Conservation (phyloP, 352 stramenopile genomes). For the Thraustochytrium sp. region DNA sequence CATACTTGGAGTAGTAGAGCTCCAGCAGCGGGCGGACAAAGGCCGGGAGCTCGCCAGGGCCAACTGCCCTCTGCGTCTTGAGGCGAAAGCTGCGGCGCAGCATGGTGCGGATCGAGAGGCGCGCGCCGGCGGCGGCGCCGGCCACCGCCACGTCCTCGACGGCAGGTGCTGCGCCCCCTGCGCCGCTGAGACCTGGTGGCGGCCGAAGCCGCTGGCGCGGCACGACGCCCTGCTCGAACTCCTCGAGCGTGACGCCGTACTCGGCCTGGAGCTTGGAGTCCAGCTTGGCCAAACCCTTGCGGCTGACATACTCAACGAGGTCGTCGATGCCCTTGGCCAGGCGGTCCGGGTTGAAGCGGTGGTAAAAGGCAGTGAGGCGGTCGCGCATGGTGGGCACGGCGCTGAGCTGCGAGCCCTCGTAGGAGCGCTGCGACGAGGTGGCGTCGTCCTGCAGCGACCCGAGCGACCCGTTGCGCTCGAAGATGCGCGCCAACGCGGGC, state of each 20-base stretch:
- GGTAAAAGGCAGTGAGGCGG: slow-evolving; percentile 22
- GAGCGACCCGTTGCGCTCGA: no score
- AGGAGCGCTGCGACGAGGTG: not conserved
- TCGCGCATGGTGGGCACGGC: not conserved
- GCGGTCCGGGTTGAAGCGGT: slow-evolving; percentile 14
- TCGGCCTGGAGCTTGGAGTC: slow-evolving; percentile 31
- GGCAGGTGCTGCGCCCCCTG: not conserved
- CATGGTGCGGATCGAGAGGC: slow-evolving; percentile 10
- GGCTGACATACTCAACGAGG: slow-evolving; percentile 24
- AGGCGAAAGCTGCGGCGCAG: slow-evolving; percentile 14
- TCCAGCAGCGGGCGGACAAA: slow-evolving; percentile 20
- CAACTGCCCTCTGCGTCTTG: not conserved
- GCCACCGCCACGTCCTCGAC: not conserved
- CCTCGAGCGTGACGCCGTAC: slow-evolving; percentile 37
- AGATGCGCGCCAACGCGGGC: not conserved
- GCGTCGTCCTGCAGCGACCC: not conserved
- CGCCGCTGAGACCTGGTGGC: not conserved
- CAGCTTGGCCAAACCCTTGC: not conserved
- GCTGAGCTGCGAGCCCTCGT: not conserved
- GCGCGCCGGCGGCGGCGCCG: not conserved
- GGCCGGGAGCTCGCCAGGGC: not conserved
- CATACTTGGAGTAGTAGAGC: slow-evolving; percentile 42
- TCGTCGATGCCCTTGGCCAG: slow-evolving; percentile 34
- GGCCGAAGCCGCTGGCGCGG: no score
- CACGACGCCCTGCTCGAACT: slow-evolving; percentile 41